phyloP scores from a whole-genome alignment of 345 rosid species.

The Euphorbia tirucalli region DNA sequence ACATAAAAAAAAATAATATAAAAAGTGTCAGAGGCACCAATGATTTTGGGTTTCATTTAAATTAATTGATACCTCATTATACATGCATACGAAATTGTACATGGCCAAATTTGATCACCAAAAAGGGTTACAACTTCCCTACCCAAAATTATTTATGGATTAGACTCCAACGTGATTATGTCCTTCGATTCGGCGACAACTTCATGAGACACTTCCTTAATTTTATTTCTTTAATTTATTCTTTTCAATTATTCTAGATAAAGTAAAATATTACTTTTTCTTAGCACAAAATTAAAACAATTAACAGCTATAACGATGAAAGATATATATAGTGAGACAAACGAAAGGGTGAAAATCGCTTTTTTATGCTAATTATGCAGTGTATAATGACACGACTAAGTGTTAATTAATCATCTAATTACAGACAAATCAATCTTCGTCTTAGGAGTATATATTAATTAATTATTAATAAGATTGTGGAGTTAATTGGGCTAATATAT shows the following conservation, averaged over 20 bases:
- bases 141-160: not conserved
- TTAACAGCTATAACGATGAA: too few species aligned
- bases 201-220: slow-evolving; percentile 38
- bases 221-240: slow-evolving; percentile 23
- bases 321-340: not conserved
- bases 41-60: not conserved
- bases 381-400: slow-evolving; percentile 37
- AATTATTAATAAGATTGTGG: slow-evolving; percentile 1
- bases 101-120: not conserved
- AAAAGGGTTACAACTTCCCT: not conserved
- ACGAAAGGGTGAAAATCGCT: not conserved
- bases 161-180: slow-evolving; percentile 37
- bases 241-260: not conserved
- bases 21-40: slow-evolving; percentile 5
- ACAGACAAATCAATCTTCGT: slow-evolving; percentile 13
- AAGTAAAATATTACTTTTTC: too few species aligned
- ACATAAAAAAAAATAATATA: too few species aligned
- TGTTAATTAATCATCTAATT: slow-evolving; percentile 22
- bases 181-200: slow-evolving; percentile 42
- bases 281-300: too few species aligned
- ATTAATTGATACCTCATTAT: not conserved
- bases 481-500: too few species aligned
- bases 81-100: not conserved
- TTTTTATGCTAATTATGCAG: not conserved
- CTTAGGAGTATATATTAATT: slow-evolving; percentile 16